Conservation (phyloP, 2,329 filamentous ascomycete species). For the Trichoderma lentiforme region DNA sequence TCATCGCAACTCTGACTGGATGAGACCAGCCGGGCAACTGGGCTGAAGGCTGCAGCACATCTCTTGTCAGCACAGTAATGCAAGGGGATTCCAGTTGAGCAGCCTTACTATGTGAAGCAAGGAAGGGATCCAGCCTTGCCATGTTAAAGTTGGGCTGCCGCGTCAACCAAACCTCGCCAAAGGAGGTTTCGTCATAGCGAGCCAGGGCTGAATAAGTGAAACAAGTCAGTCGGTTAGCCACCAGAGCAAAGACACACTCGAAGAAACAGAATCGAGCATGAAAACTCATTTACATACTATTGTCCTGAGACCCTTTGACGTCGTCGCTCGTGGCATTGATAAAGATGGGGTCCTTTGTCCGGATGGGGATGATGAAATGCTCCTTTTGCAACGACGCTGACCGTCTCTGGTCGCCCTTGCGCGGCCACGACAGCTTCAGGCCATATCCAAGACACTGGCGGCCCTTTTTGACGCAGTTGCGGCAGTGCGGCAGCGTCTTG, state of each 20-base stretch:
- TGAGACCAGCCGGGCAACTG: slow-evolving; percentile 7
- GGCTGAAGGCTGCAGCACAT: not conserved
- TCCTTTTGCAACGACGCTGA: not conserved
- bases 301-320: not conserved
- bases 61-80: not conserved
- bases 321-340: slow-evolving; percentile 10
- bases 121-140: slow-evolving; percentile 3
- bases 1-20: slow-evolving; percentile 4
- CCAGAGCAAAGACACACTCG: not conserved
- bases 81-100: not conserved
- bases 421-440: slow-evolving; percentile 18
- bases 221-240: not conserved
- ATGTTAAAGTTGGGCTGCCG: not conserved
- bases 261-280: not conserved
- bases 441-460: slow-evolving; percentile 12
- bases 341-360: not conserved
- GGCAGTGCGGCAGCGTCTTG: slow-evolving; percentile 6
- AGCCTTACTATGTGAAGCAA: slow-evolving; percentile 6
- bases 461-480: slow-evolving; percentile 9
- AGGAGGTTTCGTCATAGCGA: not conserved
- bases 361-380: not conserved
- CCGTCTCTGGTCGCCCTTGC: slow-evolving; percentile 7
- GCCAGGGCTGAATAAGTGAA: not conserved
- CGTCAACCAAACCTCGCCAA: not conserved
- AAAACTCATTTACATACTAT: not conserved